Conservation (phyloP, 2,329 filamentous ascomycete genomes). For the Botryotinia calthae region DNA sequence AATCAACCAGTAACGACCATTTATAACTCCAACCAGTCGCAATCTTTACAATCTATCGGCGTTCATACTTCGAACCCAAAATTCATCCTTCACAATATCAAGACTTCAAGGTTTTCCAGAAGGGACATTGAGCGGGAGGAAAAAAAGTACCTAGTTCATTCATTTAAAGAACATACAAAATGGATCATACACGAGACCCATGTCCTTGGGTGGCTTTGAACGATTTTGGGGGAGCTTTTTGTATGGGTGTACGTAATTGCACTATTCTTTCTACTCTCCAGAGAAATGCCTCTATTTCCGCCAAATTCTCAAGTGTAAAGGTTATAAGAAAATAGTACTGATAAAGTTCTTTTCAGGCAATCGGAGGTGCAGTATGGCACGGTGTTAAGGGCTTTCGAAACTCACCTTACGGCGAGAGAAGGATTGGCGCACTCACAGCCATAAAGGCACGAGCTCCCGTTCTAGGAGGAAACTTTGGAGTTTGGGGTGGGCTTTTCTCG, state of each 20-base stretch:
- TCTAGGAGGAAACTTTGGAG: conserved; percentile 94
- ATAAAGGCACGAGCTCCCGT: conserved; percentile 97
- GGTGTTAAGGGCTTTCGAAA: conserved; percentile 93
- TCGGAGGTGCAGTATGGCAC: conserved; percentile 87
- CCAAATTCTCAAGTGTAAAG: neutral
- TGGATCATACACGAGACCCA: conserved; percentile 96
- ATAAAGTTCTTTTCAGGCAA: conserved; percentile 50
- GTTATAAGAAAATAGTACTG: conserved; percentile 22
- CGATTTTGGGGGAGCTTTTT: conserved; percentile 96
- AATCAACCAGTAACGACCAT: neutral
- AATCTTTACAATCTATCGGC: neutral
- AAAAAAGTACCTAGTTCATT: neutral
- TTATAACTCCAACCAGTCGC: neutral
- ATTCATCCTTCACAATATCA: neutral
- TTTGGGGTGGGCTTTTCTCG: conserved; percentile 94
- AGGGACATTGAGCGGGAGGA: neutral
- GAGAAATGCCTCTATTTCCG: neutral
- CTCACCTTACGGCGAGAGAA: conserved; percentile 86
- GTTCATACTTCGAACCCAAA: neutral
- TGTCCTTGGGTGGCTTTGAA: conserved; percentile 96
- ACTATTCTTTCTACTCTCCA: conserved; percentile 13
- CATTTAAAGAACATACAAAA: conserved; percentile 41
- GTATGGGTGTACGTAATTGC: conserved; percentile 76
- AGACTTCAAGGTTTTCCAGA: neutral
- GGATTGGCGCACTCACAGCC: conserved; percentile 93